phyloP scores from a whole-genome alignment of 1,139 yeast species.

The Candida albicans region DNA sequence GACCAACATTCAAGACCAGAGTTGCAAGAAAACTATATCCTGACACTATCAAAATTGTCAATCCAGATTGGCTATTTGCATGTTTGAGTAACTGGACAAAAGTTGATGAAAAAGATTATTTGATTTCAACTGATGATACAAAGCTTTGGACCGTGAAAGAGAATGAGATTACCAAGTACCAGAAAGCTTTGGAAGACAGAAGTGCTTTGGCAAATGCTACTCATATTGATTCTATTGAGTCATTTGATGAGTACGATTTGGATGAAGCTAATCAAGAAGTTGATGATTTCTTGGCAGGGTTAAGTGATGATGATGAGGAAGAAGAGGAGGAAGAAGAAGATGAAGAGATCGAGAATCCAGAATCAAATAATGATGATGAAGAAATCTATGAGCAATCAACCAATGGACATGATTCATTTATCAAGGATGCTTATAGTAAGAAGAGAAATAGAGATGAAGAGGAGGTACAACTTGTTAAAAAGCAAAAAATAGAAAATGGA shows the following conservation, averaged over 20 bases:
- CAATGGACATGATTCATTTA: slow-evolving; percentile 27
- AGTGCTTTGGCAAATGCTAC: slow-evolving; percentile 17
- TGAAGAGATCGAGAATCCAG: slow-evolving; percentile 14
- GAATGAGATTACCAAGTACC: slow-evolving; percentile 45
- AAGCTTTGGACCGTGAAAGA: slow-evolving; percentile 43
- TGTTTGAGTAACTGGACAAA: slow-evolving; percentile 79
- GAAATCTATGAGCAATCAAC: slow-evolving; percentile 13
- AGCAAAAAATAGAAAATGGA: slow-evolving; percentile 9
- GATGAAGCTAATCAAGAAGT: slow-evolving; percentile 60
- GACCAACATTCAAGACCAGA: slow-evolving; percentile 71
- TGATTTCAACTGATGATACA: slow-evolving; percentile 46
- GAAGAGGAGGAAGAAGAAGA: slow-evolving; percentile 14
- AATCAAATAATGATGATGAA: slow-evolving; percentile 13
- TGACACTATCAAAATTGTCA: slow-evolving; percentile 69
- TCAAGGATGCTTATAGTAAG: slow-evolving; percentile 16
- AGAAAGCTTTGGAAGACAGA: slow-evolving; percentile 29
- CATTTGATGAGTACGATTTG: slow-evolving; percentile 47
- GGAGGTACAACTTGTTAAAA: slow-evolving; percentile 9
- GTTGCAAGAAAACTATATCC: slow-evolving; percentile 65
- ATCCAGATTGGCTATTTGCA: slow-evolving; percentile 89
- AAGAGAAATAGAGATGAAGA: slow-evolving; percentile 5
- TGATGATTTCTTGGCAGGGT: slow-evolving; percentile 58
- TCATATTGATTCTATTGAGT: slow-evolving; percentile 29
- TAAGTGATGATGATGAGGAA: slow-evolving; percentile 50
- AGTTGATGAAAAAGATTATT: slow-evolving; percentile 62